Evolutionary conservation across 257 asterid genomes (phyloP), one percentile per base, ranked within the genome.

Genomic region (Salvia splendens): DNA sequence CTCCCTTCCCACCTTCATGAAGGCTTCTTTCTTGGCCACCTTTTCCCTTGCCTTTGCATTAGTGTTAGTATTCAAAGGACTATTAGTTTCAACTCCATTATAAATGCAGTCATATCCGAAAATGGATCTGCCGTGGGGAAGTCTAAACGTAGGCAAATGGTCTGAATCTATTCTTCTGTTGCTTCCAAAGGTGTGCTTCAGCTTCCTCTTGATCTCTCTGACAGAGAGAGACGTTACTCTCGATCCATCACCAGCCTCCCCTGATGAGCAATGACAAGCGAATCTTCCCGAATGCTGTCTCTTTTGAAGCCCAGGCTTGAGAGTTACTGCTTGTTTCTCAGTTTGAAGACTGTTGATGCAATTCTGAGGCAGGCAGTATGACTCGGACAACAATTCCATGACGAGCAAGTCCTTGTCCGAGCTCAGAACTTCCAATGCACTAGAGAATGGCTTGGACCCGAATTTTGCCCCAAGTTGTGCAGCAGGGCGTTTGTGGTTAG

Each of bases 401-500:
- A 57, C 15, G 38, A 70, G 28, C 16, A 59, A 58, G 33, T 82
- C 83, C 85, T 73, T 77, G 66, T 79, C 82, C 9, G 82, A 52
- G 46, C 52, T 78, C 81, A 89, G 43, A 64, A 79, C 68, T 65
- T 83, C 83, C 69, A 86, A 61, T 24, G 91, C 90, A 71, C 75
- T 77, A 5, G 91, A 75, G 85, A 87, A 84, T 9, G 82, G 83
- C 33, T 65, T 77, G 36, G 78, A 58, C 43, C 76, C 76, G 14
- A 61, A 62, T 72, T 55, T 46, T 12, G 48, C n/a, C 12, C 64
- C 83, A 8, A 8, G 12, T 3, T 9, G 3, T 40, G 45, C 20
- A n/a, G 76, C 64, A 28, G 73, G 15, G 59, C 4, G 17, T 4
- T 33, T 14, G 17, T 33, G 45, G 28, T 2, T 32, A 6, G 55